Base-by-base conservation (phyloP, 2,329 filamentous ascomycete genomes). In the Leptographium wingfieldii region DNA sequence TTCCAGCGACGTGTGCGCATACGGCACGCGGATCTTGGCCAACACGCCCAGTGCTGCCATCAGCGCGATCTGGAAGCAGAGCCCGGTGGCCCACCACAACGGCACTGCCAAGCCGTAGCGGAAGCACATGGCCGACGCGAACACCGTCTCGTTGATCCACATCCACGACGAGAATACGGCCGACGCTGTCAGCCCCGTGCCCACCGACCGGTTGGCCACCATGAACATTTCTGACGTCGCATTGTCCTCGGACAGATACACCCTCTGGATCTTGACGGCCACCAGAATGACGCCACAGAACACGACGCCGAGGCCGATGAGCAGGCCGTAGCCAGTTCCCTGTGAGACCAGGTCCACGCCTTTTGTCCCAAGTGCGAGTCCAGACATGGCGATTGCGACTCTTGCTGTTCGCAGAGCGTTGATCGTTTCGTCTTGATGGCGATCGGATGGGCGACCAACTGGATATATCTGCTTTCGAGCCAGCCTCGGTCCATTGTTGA, bases 231-330 rank as follows among this genome's bases (percentile, higher is more conserved):
- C 73, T 2, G 76, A 77, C 19, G 74, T 74, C 29, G 69, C 70
- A 7, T 68, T 70, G 63, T 77, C 74, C 61, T 77, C 75, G 1
- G 69, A 62, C 19, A 76, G 68, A 59, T 75, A 76, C 38, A 64
- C 63, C 57, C 71, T 74, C 66, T 79, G 77, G 3, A 79, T 68
- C 48, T 73, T 73, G 40, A 79, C 72, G 5, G 76, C 76, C 5
- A 69, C 64, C 7, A 80, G 11, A 14, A 62, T 62, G 19, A 62
- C 38, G 25, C n/a, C 22, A 22, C 58, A 76, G 63, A 80, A 80
- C 1, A 75, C 62, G 1, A 79, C 68, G 1, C 74, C 74, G 6
- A 80, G 72, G 7, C 76, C 77, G 60, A 79, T 71, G 51, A 80
- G 46, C 29, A 64, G 43, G 31, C 58, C 61, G 6, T 63, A 64